Conservation (phyloP, 768 basidiomycete genomes). For the Kwoniella botswanensis region DNA sequence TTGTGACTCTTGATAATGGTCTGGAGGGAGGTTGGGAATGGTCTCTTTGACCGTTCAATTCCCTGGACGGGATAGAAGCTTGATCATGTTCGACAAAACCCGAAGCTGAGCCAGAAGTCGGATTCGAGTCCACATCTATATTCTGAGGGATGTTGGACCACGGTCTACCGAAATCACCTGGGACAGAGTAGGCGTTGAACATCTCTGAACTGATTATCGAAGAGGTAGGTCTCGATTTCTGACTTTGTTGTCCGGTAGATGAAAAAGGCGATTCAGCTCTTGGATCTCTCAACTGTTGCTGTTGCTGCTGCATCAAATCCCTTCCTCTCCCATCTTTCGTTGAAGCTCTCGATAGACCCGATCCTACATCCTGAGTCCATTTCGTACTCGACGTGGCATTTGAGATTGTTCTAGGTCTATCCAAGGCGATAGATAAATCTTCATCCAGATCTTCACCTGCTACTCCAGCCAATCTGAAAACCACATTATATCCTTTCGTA, state of each 20-base stretch:
- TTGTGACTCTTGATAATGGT: conserved; percentile 44
- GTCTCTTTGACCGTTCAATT: conserved; percentile 24
- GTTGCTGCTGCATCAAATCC: conserved; percentile 4
- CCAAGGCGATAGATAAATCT: conserved; percentile 27
- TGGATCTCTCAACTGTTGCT: conserved; percentile 9
- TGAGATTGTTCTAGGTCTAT: neutral
- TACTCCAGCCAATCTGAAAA: conserved; percentile 53
- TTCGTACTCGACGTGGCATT: neutral
- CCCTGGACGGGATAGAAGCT: conserved; percentile 1
- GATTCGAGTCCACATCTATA: neutral
- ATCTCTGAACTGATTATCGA: conserved; percentile 18
- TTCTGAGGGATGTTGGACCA: neutral
- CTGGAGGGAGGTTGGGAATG: conserved; percentile 39
- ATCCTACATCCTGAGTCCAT: neutral
- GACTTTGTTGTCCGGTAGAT: conserved; percentile 1
- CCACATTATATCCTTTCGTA: conserved; percentile 46
- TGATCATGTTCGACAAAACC: conserved; percentile 18
- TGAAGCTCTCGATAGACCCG: conserved; percentile 14
- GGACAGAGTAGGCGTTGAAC: conserved; percentile 14
- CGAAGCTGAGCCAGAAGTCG: neutral
- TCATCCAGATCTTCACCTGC: conserved; percentile 50
- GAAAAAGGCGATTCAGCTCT: conserved; percentile 19
- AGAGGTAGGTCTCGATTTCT: conserved; percentile 14
- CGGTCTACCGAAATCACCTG: conserved; percentile 15
- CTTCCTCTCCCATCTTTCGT: conserved; percentile 13